A percentile compares a stretch with the other conserved stretches of the same genome.
These are phyloP conservation scores for Lactifluus volemus DNA, from an alignment of 768 basidiomycete genomes.

Conservation along the genomic window DNA sequence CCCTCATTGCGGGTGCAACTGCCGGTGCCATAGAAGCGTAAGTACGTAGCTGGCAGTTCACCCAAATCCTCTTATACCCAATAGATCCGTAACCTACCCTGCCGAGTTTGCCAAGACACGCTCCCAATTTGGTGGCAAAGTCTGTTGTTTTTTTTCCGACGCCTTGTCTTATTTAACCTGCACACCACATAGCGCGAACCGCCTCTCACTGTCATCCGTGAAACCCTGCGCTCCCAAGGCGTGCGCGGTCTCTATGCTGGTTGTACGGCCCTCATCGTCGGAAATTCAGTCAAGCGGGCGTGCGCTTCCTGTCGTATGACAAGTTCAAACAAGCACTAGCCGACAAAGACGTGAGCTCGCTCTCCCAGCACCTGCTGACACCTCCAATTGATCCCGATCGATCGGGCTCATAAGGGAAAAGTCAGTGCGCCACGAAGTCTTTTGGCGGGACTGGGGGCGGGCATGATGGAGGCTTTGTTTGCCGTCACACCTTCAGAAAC, in stretches of 20 bases:
- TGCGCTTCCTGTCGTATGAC: slow-evolving; percentile 93
- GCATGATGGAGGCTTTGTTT: slow-evolving; percentile 85
- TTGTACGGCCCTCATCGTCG: slow-evolving; percentile 80
- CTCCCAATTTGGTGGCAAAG: slow-evolving; percentile 83
- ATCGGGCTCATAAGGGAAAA: slow-evolving; percentile 59
- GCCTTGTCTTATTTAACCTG: not conserved
- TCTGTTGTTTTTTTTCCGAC: slow-evolving; percentile 22
- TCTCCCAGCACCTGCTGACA: not conserved
- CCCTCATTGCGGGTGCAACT: slow-evolving; percentile 82
- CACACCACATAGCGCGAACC: slow-evolving; percentile 42
- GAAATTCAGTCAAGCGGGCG: slow-evolving; percentile 90
- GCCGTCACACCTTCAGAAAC: slow-evolving; percentile 98
- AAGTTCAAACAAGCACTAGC: slow-evolving; percentile 79
- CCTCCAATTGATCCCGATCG: not conserved
- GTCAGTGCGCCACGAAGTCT: slow-evolving; percentile 81
- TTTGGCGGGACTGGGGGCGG: slow-evolving; percentile 73
- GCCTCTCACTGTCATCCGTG: slow-evolving; percentile 62
- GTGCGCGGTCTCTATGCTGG: slow-evolving; percentile 87
- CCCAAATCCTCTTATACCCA: slow-evolving; percentile 25
- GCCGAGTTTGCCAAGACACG: slow-evolving; percentile 92
- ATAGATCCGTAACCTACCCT: slow-evolving; percentile 78
- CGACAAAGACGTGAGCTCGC: slow-evolving; percentile 57
- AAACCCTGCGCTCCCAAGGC: slow-evolving; percentile 70
- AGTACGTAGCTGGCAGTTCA: slow-evolving; percentile 29
- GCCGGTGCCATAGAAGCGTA: slow-evolving; percentile 93